Evolutionary conservation across 805 yeast genomes (phyloP), one percentile per base, ranked within the genome.

Genomic region (Yamadazyma akitaensis): DNA sequence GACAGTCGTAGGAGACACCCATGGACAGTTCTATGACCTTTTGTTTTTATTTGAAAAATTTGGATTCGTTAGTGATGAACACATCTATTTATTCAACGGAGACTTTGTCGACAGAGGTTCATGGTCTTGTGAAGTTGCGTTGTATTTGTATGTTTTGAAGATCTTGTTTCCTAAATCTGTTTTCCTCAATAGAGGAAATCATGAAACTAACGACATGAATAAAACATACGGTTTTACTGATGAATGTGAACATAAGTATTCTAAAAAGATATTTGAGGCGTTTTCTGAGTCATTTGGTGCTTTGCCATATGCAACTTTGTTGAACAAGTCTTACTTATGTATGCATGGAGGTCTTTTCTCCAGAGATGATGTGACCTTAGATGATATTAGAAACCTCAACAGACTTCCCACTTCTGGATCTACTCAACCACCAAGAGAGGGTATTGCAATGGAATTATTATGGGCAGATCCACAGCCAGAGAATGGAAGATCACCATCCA

Each of bases 101-200:
- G 99, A 94, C 67, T 92, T 94, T 67, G 99, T 94, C 3, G 99
- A 94, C 64, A 77, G 99, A 60, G 99, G 99, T 5, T 87, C 96
- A 14, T 92, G 99, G 98, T 89, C 97, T 3, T 88, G 96, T 61
- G 99, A 94, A 63, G 96, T 94, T 40, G 97, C 97, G 1, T 68
- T 94, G 40, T 72, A 85, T 26, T 75, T 88, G 37, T 90, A 87
- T 63, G 75, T 84, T 11, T 77, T 88, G 64, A 94, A 94, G 67
- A 72, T 90, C 31, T 65, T 85, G 30, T 85, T 77, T 58, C 99
- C 99, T 13, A 59, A 68, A 2, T 74, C 77, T 38, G 64, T 92
- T 38, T 90, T 69, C 66, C 64, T 94, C 50, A 94, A 94, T 68
- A 78, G 99, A 61, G 99, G 99, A 24, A 94, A 94, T 64, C 99